Evolutionary conservation across 192 early-diverging fungal genomes (phyloP), one percentile per base, ranked within the genome.

Genomic region (Backusella tarrabulga): DNA sequence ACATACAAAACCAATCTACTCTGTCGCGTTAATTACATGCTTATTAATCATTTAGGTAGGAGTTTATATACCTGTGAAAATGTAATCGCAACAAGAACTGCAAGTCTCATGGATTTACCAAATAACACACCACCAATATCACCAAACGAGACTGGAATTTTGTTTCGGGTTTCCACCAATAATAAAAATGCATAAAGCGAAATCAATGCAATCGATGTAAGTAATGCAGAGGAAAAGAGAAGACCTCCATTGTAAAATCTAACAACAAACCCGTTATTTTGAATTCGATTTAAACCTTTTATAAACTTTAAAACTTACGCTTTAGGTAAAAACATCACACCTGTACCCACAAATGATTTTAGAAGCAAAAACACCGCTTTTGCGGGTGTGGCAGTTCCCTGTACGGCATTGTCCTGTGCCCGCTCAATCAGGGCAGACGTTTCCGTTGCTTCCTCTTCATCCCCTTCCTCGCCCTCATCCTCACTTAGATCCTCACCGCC

Each of bases 401-500:
- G 84, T n/a, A 77, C 79, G 2, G 78, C 73, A 70, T 79, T 38
- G 14, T 76, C 76, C 35, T 79, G 74, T 38, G 74, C 52, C 68
- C 80, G 82, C 32, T 76, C 84, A 50, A 87, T 80, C 68, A 88
- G 63, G 17, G 84, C 84, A 32, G 82, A 71, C 1, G 40, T 21
- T 68, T 87, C 87, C 4, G 42, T 44, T 44, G 50, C 66, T 0
- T 38, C 50, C 14, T 69, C 72, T 21, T 78, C 78, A 12, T 77
- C 85, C 34, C 44, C 76, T 17, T 88, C 93, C 12, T 63, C 81
- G 71, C 90, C 74, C 73, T 91, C 91, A 76, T 95, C 93, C 54
- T 93, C 93, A 34, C 94, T 93, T 71, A 92, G 89, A 72, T 95
- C 95, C 80, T 95, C 96, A 35, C 96, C 97, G 29, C 94, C 97